phyloP scores from a whole-genome alignment of 306 rosid genomes.

The Vigna angularis region DNA sequence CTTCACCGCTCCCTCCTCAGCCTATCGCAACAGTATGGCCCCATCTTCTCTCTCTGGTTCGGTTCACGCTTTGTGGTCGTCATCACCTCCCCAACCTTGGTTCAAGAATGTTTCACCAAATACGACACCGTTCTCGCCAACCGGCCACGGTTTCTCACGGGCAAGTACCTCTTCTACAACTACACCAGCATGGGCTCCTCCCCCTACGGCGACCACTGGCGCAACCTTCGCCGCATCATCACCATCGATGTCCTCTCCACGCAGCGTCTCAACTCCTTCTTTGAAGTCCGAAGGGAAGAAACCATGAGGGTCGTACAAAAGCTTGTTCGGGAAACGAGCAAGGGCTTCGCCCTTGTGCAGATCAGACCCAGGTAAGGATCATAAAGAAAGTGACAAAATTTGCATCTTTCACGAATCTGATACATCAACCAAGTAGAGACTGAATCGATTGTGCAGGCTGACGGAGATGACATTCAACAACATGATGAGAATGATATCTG shows the following conservation, averaged over 20 bases:
- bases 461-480: conserved; percentile 52
- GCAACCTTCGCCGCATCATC: conserved; percentile 65
- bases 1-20: conserved; percentile 41
- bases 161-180: conserved; percentile 58
- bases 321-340: conserved; percentile 20
- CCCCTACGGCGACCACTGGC: conserved; percentile 65
- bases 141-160: conserved; percentile 47
- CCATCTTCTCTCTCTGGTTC: conserved; percentile 30
- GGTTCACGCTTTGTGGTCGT: conserved; percentile 43
- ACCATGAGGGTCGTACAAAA: conserved; percentile 32
- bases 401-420: too few relatives aligned
- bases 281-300: conserved; percentile 45
- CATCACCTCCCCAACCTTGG: conserved; percentile 46
- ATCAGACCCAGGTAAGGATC: conserved; percentile 21
- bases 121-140: conserved; percentile 55
- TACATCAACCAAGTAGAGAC: too few relatives aligned
- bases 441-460: conserved; percentile 10
- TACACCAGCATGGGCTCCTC: conserved; percentile 43
- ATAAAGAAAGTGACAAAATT: too few relatives aligned
- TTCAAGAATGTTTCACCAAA: conserved; percentile 58
- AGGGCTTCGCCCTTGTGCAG: conserved; percentile 43
- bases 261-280: conserved; percentile 42
- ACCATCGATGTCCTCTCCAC: conserved; percentile 54
- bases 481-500: conserved; percentile 48
- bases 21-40: conserved; percentile 51